Conservation (phyloP, 1,139 yeast species). For the Geotrichum bryndzae region DNA sequence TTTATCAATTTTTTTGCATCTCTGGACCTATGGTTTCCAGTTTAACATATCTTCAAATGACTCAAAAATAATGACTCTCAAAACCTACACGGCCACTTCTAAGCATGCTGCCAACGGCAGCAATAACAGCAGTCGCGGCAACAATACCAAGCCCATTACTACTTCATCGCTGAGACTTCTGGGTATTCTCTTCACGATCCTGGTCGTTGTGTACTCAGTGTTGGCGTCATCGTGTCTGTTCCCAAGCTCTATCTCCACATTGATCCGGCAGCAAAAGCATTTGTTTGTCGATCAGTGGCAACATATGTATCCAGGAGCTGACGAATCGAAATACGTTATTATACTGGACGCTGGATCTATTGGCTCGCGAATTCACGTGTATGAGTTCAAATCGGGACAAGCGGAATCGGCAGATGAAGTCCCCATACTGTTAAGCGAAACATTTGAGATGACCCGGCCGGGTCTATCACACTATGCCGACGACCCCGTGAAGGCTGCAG, state of each 20-base stretch:
- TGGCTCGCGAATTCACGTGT: constrained; percentile 92
- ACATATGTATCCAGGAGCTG: not conserved
- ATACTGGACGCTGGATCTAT: constrained; percentile 98
- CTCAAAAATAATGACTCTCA: constrained; percentile 3
- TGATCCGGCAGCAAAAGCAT: not conserved
- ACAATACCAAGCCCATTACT: not conserved
- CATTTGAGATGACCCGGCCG: constrained; percentile 83
- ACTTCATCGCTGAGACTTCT: not conserved
- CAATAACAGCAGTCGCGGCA: not conserved
- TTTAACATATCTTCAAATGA: not conserved
- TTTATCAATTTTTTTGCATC: not conserved
- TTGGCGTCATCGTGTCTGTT: not conserved
- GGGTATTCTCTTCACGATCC: not conserved
- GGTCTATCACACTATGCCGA: constrained; percentile 84
- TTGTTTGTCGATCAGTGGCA: not conserved
- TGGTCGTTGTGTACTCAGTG: not conserved
- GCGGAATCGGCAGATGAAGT: constrained; percentile 24
- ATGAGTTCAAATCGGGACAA: constrained; percentile 78
- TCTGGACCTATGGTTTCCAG: not conserved
- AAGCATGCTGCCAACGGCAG: not conserved
- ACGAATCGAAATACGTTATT: constrained; percentile 49
- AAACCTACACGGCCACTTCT: constrained; percentile 2
- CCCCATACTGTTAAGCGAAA: constrained; percentile 71
- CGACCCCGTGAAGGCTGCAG: constrained; percentile 79
- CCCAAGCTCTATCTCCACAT: not conserved